Conservation (phyloP, 306 rosid genomes). For the Rubus idaeus region DNA sequence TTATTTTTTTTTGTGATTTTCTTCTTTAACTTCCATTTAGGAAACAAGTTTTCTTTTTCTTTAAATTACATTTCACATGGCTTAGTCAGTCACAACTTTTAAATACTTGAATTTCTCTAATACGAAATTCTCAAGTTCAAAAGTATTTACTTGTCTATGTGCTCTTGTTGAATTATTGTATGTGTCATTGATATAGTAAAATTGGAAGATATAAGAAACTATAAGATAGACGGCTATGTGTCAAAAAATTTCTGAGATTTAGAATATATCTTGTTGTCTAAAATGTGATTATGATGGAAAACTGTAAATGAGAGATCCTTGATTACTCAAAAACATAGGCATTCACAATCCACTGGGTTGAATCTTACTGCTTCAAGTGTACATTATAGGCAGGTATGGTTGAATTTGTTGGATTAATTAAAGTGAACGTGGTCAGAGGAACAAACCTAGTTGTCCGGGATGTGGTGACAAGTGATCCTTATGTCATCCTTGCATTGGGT, state of each 20-base stretch:
- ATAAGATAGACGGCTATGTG: neutral
- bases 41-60: neutral
- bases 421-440: constrained; percentile 90
- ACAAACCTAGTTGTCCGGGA: constrained; percentile 82
- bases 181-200: neutral
- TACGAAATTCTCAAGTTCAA: neutral
- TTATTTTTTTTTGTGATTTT: neutral
- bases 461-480: constrained; percentile 86
- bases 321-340: neutral
- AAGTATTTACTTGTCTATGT: neutral
- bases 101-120: neutral
- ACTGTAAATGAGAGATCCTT: neutral
- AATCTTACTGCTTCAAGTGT: constrained; percentile 36
- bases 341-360: neutral
- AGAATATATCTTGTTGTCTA: neutral
- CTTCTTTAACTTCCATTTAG: neutral
- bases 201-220: neutral
- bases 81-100: neutral
- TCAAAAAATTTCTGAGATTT: no score
- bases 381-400: constrained; percentile 92
- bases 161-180: neutral
- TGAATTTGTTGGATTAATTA: constrained; percentile 88
- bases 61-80: neutral
- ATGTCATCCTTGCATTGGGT: constrained; percentile 84
- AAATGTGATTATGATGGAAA: neutral